Conservation (phyloP, 352 stramenopile species). For the Phytophthora rubi region DNA sequence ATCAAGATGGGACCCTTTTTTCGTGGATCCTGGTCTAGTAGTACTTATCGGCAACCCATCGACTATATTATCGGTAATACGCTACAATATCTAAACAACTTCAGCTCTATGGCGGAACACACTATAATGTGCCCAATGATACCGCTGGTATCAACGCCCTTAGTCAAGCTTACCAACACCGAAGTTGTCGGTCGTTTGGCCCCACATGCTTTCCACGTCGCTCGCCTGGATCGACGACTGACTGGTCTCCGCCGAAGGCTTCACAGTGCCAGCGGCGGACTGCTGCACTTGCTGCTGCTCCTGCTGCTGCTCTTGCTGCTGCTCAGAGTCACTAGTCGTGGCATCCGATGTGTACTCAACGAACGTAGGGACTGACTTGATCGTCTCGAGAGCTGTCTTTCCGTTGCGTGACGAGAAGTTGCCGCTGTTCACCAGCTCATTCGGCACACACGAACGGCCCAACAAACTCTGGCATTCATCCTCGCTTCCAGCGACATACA, state of each 20-base stretch:
- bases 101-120: not conserved
- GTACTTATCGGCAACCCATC: not conserved
- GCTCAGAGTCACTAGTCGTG: not conserved
- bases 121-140: not conserved
- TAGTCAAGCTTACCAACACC: slow-evolving; percentile 18
- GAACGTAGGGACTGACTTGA: slow-evolving; percentile 22
- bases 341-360: not conserved
- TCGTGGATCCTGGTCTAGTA: too few relatives aligned
- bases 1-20: too few relatives aligned
- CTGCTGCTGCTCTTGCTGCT: slow-evolving; percentile 2
- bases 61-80: slow-evolving; percentile 10
- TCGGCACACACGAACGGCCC: slow-evolving; percentile 22
- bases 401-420: slow-evolving; percentile 25
- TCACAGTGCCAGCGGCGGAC: slow-evolving; percentile 1
- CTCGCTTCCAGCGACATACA: slow-evolving; percentile 17
- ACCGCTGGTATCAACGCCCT: not conserved
- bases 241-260: not conserved
- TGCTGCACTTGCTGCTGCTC: slow-evolving; percentile 6
- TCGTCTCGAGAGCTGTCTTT: slow-evolving; percentile 20
- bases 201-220: slow-evolving; percentile 11
- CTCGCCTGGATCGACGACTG: slow-evolving; percentile 7
- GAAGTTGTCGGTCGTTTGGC: slow-evolving; percentile 16
- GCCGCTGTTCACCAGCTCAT: slow-evolving; percentile 30
- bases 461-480: slow-evolving; percentile 30
- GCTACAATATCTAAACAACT: slow-evolving; percentile 4